phyloP scores from a whole-genome alignment of 257 asterid species.

The Capsicum rhomboideum region DNA sequence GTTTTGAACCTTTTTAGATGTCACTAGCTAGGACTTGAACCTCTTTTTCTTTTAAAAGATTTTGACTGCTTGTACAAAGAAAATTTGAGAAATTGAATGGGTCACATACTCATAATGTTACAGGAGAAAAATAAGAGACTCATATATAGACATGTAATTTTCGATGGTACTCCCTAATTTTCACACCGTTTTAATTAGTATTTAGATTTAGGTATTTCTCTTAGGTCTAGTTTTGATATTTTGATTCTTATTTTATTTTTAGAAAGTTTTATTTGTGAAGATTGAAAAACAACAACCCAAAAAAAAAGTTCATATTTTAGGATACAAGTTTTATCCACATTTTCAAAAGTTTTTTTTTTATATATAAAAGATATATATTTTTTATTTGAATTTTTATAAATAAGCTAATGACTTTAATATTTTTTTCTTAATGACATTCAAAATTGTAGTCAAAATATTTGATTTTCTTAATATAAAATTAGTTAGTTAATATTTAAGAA shows the following conservation, averaged over 20 bases:
- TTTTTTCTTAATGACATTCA: too few relatives aligned
- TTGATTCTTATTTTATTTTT: neutral
- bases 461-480: neutral
- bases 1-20: neutral
- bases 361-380: neutral
- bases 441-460: neutral
- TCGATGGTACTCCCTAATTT: neutral
- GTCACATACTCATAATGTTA: too few relatives aligned
- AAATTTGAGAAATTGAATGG: constrained; percentile 1
- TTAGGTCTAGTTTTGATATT: neutral
- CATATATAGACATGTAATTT: neutral
- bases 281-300: too few relatives aligned
- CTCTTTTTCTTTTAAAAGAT: too few relatives aligned
- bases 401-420: neutral
- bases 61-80: neutral
- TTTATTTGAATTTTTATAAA: neutral
- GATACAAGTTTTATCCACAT: neutral
- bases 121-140: too few relatives aligned
- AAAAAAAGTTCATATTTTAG: neutral
- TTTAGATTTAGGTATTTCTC: neutral
- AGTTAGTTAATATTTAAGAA: neutral
- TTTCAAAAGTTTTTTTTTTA: neutral
- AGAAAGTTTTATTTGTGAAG: neutral
- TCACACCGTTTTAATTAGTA: neutral
- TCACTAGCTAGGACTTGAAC: too few relatives aligned